Percentiles rank a stretch among this genome's conserved stretches.
Conservation (phyloP, 768 basidiomycete species). For the Leccinum disarticulatum region DNA sequence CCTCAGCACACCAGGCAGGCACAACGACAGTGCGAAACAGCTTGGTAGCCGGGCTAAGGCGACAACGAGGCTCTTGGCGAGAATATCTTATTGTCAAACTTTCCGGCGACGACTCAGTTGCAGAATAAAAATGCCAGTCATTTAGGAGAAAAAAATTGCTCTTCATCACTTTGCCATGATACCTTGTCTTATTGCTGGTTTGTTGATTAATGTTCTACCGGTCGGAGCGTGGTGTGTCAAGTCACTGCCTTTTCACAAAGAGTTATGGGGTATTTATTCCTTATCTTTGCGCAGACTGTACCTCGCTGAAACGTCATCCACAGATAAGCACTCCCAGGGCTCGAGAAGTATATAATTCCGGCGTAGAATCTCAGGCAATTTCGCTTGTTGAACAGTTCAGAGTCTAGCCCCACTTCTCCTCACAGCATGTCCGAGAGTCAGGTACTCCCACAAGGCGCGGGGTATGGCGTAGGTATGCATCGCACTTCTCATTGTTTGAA, state of each 20-base stretch:
- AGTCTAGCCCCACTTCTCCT: neutral
- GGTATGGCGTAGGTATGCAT: slow-evolving; percentile 75
- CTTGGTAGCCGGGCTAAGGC: neutral
- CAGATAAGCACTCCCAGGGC: slow-evolving; percentile 16
- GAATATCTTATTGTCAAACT: neutral
- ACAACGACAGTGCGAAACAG: neutral
- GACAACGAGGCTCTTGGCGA: neutral
- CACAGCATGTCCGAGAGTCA: slow-evolving; percentile 27
- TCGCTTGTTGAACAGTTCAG: neutral
- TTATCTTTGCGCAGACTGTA: slow-evolving; percentile 17
- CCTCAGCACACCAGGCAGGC: neutral
- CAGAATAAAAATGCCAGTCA: neutral
- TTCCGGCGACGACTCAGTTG: neutral
- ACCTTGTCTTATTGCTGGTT: neutral
- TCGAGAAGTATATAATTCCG: slow-evolving; percentile 9
- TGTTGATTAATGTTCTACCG: neutral
- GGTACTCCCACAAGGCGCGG: slow-evolving; percentile 76
- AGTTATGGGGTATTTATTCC: neutral
- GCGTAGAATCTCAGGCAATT: neutral
- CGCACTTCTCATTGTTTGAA: neutral
- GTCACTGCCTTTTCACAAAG: neutral
- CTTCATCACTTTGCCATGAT: neutral
- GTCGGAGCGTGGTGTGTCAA: too few species aligned
- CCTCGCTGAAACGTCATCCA: slow-evolving; percentile 3
- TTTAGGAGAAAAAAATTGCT: neutral